Evolutionary conservation across 2,329 filamentous ascomycete species (phyloP).

Genomic region (Aspergillus sp.): DNA sequence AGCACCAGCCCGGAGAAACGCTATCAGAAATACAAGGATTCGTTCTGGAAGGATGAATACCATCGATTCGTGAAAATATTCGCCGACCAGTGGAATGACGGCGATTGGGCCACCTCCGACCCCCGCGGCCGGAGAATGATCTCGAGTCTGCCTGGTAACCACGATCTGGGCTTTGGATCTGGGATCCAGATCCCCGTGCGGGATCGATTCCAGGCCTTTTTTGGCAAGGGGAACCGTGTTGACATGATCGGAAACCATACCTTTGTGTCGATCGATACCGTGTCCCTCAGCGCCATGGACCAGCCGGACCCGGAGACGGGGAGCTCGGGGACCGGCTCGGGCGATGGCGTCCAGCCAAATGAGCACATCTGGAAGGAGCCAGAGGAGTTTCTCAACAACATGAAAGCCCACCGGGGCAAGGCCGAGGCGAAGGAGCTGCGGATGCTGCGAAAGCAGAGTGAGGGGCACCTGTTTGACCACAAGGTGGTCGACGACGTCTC

Average conservation of each 20-base stretch:
- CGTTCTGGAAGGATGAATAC: conserved; percentile 86
- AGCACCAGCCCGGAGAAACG: conserved; percentile 63
- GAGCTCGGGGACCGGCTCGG: conserved; percentile 44
- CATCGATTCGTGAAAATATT: conserved; percentile 84
- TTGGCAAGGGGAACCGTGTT: conserved; percentile 87
- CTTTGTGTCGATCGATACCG: conserved; percentile 85
- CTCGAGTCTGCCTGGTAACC: conserved; percentile 85
- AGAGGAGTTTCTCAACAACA: conserved; percentile 69
- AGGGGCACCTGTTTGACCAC: conserved; percentile 58
- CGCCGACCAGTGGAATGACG: conserved; percentile 65
- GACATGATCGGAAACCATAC: conserved; percentile 94
- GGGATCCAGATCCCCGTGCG: conserved; percentile 79
- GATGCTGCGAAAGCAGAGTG: conserved; percentile 60
- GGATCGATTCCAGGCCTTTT: conserved; percentile 80
- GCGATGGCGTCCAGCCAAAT: conserved; percentile 51
- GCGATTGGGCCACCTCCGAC: conserved; percentile 55
- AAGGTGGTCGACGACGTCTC: conserved; percentile 59
- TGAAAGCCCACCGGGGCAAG: conserved; percentile 64
- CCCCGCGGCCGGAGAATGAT: conserved; percentile 74
- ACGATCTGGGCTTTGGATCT: conserved; percentile 87
- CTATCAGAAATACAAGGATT: conserved; percentile 73
- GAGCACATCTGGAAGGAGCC: conserved; percentile 71
- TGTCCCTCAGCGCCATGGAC: conserved; percentile 77
- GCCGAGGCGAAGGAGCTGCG: conserved; percentile 69
- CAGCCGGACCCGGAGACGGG: conserved; percentile 52